phyloP scores from a whole-genome alignment of 2,329 filamentous ascomycete species.

The Cladosporium sp. region DNA sequence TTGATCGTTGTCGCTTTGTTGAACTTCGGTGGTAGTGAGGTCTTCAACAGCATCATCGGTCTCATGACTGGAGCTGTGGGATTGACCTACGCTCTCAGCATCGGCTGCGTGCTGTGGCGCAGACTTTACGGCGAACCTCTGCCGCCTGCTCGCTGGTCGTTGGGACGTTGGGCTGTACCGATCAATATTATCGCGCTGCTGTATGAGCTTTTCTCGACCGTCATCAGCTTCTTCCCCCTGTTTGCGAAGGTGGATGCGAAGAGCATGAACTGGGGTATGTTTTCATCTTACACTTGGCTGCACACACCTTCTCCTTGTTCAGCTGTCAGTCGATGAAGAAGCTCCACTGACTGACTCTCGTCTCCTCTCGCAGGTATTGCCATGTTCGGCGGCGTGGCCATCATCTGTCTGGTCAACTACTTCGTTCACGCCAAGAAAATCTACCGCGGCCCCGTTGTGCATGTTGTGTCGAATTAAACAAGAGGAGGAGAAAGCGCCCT shows the following conservation, averaged over 20 bases:
- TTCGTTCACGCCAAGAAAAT: constrained; percentile 16
- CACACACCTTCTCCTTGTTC: too few relatives aligned
- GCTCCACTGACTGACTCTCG: neutral
- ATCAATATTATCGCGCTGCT: constrained; percentile 23
- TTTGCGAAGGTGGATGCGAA: constrained; percentile 19
- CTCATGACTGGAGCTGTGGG: constrained; percentile 35
- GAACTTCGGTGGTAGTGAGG: constrained; percentile 36
- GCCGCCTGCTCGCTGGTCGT: constrained; percentile 21
- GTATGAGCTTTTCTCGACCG: constrained; percentile 20
- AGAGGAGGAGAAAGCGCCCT: neutral
- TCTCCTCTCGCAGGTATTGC: constrained; percentile 12
- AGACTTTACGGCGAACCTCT: constrained; percentile 24
- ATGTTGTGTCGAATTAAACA: neutral
- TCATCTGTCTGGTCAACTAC: constrained; percentile 19
- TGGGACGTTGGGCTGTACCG: constrained; percentile 18
- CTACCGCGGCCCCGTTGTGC: constrained; percentile 19
- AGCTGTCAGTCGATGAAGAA: too few relatives aligned
- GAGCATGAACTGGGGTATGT: constrained; percentile 25
- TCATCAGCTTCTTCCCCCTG: constrained; percentile 26
- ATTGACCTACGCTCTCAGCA: constrained; percentile 28
- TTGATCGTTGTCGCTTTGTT: constrained; percentile 27
- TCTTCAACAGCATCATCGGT: constrained; percentile 40
- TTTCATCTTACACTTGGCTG: too few relatives aligned
- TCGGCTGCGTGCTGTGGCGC: constrained; percentile 24
- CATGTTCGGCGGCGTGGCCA: constrained; percentile 19